Evolutionary conservation across 441 rosid genomes (phyloP).

Genomic region (Croton laevigatus): DNA sequence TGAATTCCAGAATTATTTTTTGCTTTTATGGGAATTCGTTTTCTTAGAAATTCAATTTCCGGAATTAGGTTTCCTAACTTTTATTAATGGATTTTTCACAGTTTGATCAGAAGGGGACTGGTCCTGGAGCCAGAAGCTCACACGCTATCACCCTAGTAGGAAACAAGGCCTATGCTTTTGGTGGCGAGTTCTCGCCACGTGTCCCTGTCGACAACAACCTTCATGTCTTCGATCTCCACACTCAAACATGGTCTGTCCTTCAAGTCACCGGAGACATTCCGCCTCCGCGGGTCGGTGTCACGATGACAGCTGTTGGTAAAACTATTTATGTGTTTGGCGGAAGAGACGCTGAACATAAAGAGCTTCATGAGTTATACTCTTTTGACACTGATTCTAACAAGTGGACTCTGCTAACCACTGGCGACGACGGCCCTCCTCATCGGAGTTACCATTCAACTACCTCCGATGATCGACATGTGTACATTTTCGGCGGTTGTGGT

Average conservation of each 20-base stretch:
- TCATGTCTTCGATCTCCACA: conserved; percentile 59
- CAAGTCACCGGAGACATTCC: conserved; percentile 62
- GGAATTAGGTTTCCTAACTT: neutral
- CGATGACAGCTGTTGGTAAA: conserved; percentile 60
- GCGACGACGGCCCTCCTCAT: conserved; percentile 52
- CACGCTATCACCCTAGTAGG: conserved; percentile 77
- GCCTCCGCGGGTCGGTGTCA: conserved; percentile 92
- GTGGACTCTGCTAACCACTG: conserved; percentile 62
- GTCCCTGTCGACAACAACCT: conserved; percentile 86
- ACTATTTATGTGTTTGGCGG: conserved; percentile 82
- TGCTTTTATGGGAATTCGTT: neutral
- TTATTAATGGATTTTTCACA: conserved; percentile 18
- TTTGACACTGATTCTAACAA: conserved; percentile 52
- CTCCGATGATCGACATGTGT: conserved; percentile 53
- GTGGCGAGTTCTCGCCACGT: conserved; percentile 80
- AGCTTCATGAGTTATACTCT: conserved; percentile 71
- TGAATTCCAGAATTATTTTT: neutral
- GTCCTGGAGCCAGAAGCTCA: conserved; percentile 97
- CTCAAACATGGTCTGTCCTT: conserved; percentile 58
- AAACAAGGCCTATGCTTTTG: conserved; percentile 65
- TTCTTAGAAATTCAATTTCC: neutral
- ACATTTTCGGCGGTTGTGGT: conserved; percentile 84
- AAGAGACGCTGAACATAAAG: conserved; percentile 58
- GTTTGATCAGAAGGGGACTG: conserved; percentile 73
- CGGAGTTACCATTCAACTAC: conserved; percentile 82